Percentiles rank a stretch among this genome's conserved stretches.
Evolutionary conservation across 106 monocot species (phyloP).

Genomic region (Ottelia alismoides): DNA sequence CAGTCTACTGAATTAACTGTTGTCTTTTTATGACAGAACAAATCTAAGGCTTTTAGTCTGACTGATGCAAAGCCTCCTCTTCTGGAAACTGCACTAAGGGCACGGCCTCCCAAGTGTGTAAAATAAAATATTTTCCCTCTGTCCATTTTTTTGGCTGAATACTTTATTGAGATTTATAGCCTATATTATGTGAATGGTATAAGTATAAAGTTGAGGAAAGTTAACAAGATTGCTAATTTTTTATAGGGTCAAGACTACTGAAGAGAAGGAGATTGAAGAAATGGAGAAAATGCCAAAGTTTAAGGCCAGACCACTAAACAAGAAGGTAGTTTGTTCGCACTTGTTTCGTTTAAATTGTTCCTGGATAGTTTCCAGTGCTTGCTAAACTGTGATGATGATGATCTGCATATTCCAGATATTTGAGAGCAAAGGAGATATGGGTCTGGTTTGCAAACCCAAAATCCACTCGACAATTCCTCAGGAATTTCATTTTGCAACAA

Average conservation of each 20-base stretch:
- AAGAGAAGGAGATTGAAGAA: conserved; percentile 77
- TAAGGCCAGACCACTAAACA: conserved; percentile 89
- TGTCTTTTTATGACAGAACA: conserved; percentile 46
- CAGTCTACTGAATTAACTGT: too few species aligned
- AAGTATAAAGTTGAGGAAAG: too few species aligned
- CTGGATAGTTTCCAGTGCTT: neutral
- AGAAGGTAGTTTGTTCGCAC: conserved; percentile 31
- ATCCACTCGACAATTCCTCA: conserved; percentile 58
- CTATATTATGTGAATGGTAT: too few species aligned
- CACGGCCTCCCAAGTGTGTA: conserved; percentile 55
- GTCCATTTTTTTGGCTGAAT: neutral
- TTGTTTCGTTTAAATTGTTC: neutral
- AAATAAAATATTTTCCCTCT: neutral
- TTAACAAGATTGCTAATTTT: too few species aligned
- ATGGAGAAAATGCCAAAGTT: conserved; percentile 80
- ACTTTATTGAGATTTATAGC: neutral
- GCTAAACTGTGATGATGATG: too few species aligned
- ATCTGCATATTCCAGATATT: conserved; percentile 45
- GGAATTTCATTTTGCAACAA: conserved; percentile 94
- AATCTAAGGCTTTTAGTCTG: conserved; percentile 39
- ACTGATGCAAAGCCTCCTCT: conserved; percentile 64
- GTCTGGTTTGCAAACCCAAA: conserved; percentile 32
- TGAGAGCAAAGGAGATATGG: conserved; percentile 62
- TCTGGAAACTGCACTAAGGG: conserved; percentile 68
- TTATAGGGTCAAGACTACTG: conserved; percentile 62